Conservation (phyloP, 2,329 filamentous ascomycete species). For the Elsinoe necatrix region DNA sequence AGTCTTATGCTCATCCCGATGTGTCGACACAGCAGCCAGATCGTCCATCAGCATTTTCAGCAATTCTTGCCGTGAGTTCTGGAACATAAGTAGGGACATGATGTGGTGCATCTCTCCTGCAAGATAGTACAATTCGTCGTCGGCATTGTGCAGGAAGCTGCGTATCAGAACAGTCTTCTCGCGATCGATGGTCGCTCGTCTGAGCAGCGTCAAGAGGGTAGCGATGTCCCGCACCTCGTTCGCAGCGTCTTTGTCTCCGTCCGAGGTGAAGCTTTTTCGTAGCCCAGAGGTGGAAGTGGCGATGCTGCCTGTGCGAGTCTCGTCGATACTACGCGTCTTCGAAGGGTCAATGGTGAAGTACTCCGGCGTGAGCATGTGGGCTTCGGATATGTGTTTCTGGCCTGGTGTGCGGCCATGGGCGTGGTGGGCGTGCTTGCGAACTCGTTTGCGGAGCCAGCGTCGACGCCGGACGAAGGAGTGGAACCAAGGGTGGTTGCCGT, state of each 20-base stretch:
- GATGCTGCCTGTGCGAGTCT: constrained; percentile 18
- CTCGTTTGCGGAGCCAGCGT: constrained; percentile 75
- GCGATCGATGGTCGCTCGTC: constrained; percentile 67
- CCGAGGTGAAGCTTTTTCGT: constrained; percentile 26
- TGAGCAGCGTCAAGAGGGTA: constrained; percentile 60
- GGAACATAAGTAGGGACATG: constrained; percentile 81
- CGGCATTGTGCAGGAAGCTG: constrained; percentile 69
- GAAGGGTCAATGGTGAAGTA: constrained; percentile 64
- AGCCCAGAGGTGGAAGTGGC: constrained; percentile 13
- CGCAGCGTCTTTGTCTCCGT: constrained; percentile 37
- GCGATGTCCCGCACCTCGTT: constrained; percentile 58
- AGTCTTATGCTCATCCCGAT: constrained; percentile 40
- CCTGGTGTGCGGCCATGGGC: constrained; percentile 32
- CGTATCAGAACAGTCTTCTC: constrained; percentile 82
- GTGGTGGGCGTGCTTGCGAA: constrained; percentile 48
- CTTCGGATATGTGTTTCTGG: constrained; percentile 37
- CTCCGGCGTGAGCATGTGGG: constrained; percentile 62
- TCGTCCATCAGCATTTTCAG: constrained; percentile 58
- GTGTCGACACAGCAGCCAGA: constrained; percentile 47
- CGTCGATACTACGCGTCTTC: constrained; percentile 20
- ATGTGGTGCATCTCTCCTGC: constrained; percentile 71
- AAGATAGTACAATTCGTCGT: constrained; percentile 67
- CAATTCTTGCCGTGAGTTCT: constrained; percentile 72
- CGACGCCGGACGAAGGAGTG: constrained; percentile 88
- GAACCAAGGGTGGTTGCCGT: constrained; percentile 80